Conservation (phyloP, 2,329 filamentous ascomycete genomes). For the Bipolaris gigantea region DNA sequence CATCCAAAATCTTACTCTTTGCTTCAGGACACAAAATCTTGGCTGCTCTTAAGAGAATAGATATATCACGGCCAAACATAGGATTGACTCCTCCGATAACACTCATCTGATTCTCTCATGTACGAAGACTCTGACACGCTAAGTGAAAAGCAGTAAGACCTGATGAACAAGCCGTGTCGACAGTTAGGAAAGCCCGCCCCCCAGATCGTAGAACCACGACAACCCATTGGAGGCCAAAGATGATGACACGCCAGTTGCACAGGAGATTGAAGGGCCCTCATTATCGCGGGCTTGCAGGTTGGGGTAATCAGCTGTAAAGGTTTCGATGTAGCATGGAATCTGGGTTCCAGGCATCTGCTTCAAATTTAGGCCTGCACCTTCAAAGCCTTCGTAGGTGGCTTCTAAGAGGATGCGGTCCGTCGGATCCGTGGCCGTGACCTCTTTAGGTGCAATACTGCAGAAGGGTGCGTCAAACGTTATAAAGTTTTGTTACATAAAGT, state of each 20-base stretch:
- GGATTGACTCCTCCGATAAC: constrained; percentile 46
- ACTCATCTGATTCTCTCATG: constrained; percentile 32
- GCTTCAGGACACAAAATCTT: constrained; percentile 22
- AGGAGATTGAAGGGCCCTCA: constrained; percentile 8
- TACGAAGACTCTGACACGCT: constrained; percentile 25
- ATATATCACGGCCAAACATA: constrained; percentile 27
- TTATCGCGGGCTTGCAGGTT: constrained; percentile 8
- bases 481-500: constrained; percentile 32
- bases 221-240: constrained; percentile 18
- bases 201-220: constrained; percentile 18
- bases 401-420: constrained; percentile 34
- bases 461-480: constrained; percentile 41
- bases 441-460: constrained; percentile 24
- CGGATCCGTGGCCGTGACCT: constrained; percentile 31
- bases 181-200: constrained; percentile 16
- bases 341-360: constrained; percentile 18
- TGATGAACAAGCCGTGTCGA: constrained; percentile 30
- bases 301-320: constrained; percentile 19
- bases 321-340: constrained; percentile 23
- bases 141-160: constrained; percentile 20
- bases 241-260: constrained; percentile 6
- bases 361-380: constrained; percentile 30
- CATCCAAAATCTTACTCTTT: constrained; percentile 35
- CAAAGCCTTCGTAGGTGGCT: constrained; percentile 43
- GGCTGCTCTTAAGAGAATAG: constrained; percentile 4